These are phyloP conservation scores for Camelina sativa DNA, from an alignment of 345 rosid genomes.

Conservation along the genomic window DNA sequence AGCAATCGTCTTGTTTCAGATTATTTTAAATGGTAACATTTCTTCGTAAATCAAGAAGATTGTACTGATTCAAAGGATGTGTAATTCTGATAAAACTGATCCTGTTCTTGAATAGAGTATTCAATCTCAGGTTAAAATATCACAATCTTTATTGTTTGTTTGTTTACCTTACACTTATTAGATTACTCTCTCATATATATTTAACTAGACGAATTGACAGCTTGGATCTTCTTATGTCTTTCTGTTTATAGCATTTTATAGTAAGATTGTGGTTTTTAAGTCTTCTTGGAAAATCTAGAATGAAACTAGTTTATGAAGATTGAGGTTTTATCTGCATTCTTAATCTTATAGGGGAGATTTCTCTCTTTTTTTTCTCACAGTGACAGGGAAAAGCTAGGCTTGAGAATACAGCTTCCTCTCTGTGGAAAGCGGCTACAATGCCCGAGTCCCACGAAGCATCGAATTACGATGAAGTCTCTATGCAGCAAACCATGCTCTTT, in stretches of 20 bases:
- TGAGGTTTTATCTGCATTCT: conserved; percentile 2
- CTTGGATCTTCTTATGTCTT: too few relatives aligned
- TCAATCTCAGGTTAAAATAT: background rate
- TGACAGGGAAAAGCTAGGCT: background rate
- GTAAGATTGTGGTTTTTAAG: background rate
- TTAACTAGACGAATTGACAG: background rate
- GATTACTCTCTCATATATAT: background rate
- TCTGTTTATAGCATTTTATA: too few relatives aligned
- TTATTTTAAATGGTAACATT: background rate
- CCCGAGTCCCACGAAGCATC: conserved; percentile 61
- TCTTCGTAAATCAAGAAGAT: background rate
- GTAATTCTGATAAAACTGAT: background rate
- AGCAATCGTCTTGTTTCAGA: background rate
- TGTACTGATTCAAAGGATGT: background rate
- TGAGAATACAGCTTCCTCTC: background rate
- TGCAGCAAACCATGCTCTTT: conserved; percentile 88
- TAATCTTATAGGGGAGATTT: background rate
- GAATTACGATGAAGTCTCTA: conserved; percentile 71
- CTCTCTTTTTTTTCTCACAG: background rate
- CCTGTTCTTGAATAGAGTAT: background rate
- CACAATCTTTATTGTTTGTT: background rate
- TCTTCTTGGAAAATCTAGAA: conserved; percentile 1
- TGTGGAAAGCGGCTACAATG: conserved; percentile 45
- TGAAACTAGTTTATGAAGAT: background rate
- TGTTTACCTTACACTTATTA: background rate